Base-by-base conservation (phyloP, 768 basidiomycete species). In the Calocera cornea region DNA sequence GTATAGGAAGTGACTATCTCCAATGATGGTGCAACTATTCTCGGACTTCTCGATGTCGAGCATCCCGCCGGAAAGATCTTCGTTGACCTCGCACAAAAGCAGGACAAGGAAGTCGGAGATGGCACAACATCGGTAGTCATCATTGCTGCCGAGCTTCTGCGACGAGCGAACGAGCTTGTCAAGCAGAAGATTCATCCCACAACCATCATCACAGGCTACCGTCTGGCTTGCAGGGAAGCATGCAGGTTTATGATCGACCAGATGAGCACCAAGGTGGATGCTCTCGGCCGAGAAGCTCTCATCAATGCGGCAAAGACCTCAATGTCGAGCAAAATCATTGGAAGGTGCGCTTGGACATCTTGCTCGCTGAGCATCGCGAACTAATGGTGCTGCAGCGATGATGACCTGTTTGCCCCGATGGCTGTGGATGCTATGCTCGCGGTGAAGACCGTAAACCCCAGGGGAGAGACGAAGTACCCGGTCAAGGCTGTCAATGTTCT, bases 21-120 rank as follows among this genome's bases (percentile, higher is more conserved):
- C 60, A 99, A 99, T 78, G 97, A 98, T 79, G 97, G 97, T 63
- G 97, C 97, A 17, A 98, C 97, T n/a, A 99, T 99, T 72, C 86
- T 99, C 41, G 88, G 91, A 27, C 82, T 98, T 22, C 82, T 98
- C 41, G 87, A 92, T 17, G 95, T 99, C 50, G 92, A 97, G 73
- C 93, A 98, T 75, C 97, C 97, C 31, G 97, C 97, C 2, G 97
- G 94, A 24, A 88, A 92, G 70, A 94, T 99, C 70, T 93, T 99
- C 71, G 95, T 98, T 60, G 94, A 97, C 78, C 89, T 99, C 50
- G 94, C 97, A 1, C 95, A 98, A 78, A 97, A 98, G 74, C 95
- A 98, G 78, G 97, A 99, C 78, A 97, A 95, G 76, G 97, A 99
- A 78, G 97, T 99, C 11, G 97, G 97, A 40, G 97, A 99, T 79